Conservation (phyloP, 495 filamentous ascomycete genomes). For the Entonaema liquescens region DNA sequence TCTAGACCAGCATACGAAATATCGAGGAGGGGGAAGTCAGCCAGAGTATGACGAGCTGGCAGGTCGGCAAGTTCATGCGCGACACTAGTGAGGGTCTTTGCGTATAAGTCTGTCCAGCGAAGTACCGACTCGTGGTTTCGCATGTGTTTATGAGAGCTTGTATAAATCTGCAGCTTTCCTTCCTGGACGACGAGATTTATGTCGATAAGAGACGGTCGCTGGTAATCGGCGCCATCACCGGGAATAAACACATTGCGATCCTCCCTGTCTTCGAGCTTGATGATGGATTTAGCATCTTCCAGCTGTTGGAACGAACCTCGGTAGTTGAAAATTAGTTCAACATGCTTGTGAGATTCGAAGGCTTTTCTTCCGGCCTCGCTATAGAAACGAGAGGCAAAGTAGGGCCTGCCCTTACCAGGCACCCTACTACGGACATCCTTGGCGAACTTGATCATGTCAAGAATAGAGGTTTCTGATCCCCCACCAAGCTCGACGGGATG, state of each 20-base stretch:
- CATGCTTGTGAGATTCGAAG: not conserved
- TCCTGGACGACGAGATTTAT: not conserved
- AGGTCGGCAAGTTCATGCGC: not conserved
- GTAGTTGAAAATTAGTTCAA: conserved; percentile 1
- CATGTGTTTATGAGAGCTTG: not conserved
- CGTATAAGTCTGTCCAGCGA: not conserved
- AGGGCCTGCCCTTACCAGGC: not conserved
- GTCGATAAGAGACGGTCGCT: not conserved
- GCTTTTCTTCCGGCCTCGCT: not conserved
- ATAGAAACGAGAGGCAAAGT: not conserved
- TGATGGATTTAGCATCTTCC: not conserved
- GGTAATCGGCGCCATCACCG: not conserved
- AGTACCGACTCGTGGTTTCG: not conserved
- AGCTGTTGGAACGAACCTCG: not conserved
- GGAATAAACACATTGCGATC: not conserved
- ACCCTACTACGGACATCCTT: not conserved
- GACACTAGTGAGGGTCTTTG: not conserved
- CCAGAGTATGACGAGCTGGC: not conserved
- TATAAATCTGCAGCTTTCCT: not conserved
- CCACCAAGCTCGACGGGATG: not conserved
- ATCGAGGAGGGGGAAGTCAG: not conserved
- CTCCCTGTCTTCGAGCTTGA: not conserved
- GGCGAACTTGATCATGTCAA: not conserved
- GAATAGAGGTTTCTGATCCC: not conserved
- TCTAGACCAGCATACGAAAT: not conserved